Base-by-base conservation (phyloP, 495 filamentous ascomycete genomes). In the Aspergillus mulundensis region DNA sequence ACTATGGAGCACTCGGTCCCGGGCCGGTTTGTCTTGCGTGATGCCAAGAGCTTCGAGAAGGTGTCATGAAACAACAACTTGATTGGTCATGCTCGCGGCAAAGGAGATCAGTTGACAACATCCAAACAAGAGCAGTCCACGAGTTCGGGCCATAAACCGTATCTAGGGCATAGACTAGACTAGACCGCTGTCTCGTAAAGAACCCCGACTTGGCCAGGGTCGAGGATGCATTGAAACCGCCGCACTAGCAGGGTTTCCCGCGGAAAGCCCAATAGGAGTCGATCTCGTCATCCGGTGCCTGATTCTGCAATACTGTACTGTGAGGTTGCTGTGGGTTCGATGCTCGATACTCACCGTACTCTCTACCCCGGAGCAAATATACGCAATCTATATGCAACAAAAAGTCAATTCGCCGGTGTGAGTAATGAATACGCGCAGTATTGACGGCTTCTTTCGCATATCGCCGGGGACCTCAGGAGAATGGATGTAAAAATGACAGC, bases 201-300 rank as follows among this genome's bases (percentile, higher is more conserved):
- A 28, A 16, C 20, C 32, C 12, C 7, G 8, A 23, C 42, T 28
- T 23, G 23, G 20, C 42, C 32, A 36, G 32, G 32, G 32, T 36
- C 32, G 32, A 36, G 6, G 8, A 11, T 36, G 32, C 32, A 36
- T 10, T 36, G 32, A 36, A 28, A 36, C 5, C 30, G 47, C 23
- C 47, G 34, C 44, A 48, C 44, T 56, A 42, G 45, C 46, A 53
- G 43, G 56, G 50, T 54, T 61, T 64, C 44, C 61, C 49, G 53
- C 59, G 53, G 58, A 59, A 56, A 59, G 53, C 20, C 25, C 54
- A 50, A 50, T 50, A 7, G 32, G 34, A 50, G 34, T 28, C 7
- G 18, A n/a, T n/a, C 20, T 50, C 48, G 48, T 52, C 52, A 56
- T 58, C 11, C 42, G 43, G 54, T 50, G 38, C 46, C 19, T 50